A percentile compares a stretch with the other conserved stretches of the same genome.
Evolutionary conservation across 2,329 filamentous ascomycete genomes (phyloP).

Genomic region (Pseudogymnoascus sp.): DNA sequence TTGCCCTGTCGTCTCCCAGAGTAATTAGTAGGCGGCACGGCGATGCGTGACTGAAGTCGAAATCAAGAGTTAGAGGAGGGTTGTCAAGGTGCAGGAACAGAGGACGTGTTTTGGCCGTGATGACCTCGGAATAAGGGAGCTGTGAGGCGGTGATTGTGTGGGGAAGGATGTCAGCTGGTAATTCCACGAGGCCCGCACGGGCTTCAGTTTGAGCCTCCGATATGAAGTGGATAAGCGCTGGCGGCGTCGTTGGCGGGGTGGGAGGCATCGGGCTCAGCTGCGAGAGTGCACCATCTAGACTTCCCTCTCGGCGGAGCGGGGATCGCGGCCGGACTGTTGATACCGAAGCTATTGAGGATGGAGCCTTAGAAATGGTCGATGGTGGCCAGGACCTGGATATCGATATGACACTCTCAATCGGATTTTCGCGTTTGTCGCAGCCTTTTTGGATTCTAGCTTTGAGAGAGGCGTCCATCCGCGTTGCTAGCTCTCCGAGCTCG

Average conservation of each 20-base stretch:
- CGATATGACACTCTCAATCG: not conserved
- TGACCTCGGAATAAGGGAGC: conserved; percentile 12
- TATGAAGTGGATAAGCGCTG: not conserved
- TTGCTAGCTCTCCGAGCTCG: conserved; percentile 11
- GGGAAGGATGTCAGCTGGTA: not conserved
- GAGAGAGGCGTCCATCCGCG: conserved; percentile 13
- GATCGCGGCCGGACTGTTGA: conserved; percentile 13
- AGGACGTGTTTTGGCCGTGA: conserved; percentile 11
- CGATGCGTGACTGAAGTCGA: conserved; percentile 14
- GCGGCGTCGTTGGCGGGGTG: conserved; percentile 14
- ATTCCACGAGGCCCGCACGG: not conserved
- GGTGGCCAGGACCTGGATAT: conserved; percentile 7
- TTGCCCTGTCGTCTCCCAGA: not conserved
- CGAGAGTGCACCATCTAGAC: not conserved
- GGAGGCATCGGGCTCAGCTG: conserved; percentile 9
- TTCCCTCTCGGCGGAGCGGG: not conserved
- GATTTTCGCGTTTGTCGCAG: not conserved
- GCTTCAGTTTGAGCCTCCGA: not conserved
- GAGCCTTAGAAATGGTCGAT: not conserved
- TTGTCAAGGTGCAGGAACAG: conserved; percentile 11
- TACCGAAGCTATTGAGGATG: conserved; percentile 11
- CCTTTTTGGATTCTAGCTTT: conserved; percentile 10
- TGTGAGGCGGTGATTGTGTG: not conserved
- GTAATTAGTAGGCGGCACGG: conserved; percentile 12
- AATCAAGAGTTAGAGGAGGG: conserved; percentile 9